Percentiles rank a stretch among this genome's conserved stretches.
phyloP scores from a whole-genome alignment of 1,139 yeast species.

The Hyphopichia burtonii region DNA sequence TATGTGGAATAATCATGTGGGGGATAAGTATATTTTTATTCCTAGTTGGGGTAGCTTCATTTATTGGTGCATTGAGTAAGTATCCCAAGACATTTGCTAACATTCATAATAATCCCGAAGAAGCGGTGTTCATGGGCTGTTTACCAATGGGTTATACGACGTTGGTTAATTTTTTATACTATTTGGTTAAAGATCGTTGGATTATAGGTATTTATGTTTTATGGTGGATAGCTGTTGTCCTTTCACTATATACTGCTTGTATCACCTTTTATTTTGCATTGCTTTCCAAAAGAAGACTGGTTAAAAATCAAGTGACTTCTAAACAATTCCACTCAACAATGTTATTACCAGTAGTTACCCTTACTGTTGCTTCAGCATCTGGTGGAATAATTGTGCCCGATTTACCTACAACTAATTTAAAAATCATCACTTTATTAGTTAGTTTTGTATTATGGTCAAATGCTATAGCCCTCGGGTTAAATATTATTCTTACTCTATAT shows the following conservation, averaged over 20 bases:
- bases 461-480: slow-evolving; percentile 61
- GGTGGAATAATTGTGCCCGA: slow-evolving; percentile 54
- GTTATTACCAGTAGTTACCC: slow-evolving; percentile 70
- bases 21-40: slow-evolving; percentile 53
- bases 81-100: slow-evolving; percentile 31
- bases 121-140: slow-evolving; percentile 70
- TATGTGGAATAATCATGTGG: slow-evolving; percentile 56
- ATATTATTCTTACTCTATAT: slow-evolving; percentile 52
- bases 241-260: slow-evolving; percentile 59
- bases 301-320: slow-evolving; percentile 19
- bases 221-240: slow-evolving; percentile 65
- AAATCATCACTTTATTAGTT: slow-evolving; percentile 53
- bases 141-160: slow-evolving; percentile 77
- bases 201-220: slow-evolving; percentile 50
- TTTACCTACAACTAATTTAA: slow-evolving; percentile 40
- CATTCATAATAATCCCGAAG: slow-evolving; percentile 44
- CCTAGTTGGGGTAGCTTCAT: slow-evolving; percentile 33
- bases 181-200: slow-evolving; percentile 34
- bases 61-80: slow-evolving; percentile 35
- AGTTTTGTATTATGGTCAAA: slow-evolving; percentile 64
- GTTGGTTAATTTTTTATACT: slow-evolving; percentile 52
- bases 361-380: slow-evolving; percentile 70
- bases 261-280: slow-evolving; percentile 47
- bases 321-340: slow-evolving; percentile 42
- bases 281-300: slow-evolving; percentile 25